Base-by-base conservation (phyloP, 169 alveolate species). In the Perkinsus chesapeaki region DNA sequence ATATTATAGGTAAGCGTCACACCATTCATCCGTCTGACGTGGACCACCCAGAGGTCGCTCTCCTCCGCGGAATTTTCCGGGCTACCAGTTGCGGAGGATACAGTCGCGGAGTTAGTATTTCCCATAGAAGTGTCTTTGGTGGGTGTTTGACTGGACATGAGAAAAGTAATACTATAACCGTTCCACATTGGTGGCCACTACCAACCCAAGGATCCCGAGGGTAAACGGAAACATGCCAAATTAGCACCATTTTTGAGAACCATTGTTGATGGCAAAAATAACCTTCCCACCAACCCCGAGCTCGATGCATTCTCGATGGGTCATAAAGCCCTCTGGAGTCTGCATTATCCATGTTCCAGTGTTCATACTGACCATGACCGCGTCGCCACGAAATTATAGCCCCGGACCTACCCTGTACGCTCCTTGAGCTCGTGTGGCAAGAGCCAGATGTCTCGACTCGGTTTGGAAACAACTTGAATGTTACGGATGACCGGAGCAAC, bases 211-310 rank as follows among this genome's bases (percentile, higher is more conserved):
- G 36, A 1, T 9, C 37, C 23, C 23, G 3, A 60, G 3, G 31
- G 82, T 23, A 0, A 1, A 1, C 82, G 27, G 82, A 60, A 34
- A 43, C 72, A 73, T 92, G 73, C 47, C 43, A 94, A 91, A n/a
- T 82, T 94, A 97, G 72, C 98, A 97, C 94, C 96, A 97, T 73
- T 97, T 98, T 94, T 97, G 98, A 92, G 94, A 96, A 34, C 97
- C 97, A 92, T 97, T 97, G 94, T 97, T 97, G 91, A 97, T 96
- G n/a, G 98, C 98, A 93, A 97, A 95, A 37, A 97, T 91, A 96
- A 97, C 95, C 93, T 97, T 97, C 9, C 98, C 98, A 9, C 98
- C 98, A 27, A 97, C 94, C n/a, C 98, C 98, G 98, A 97, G 96
- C 39, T 96, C 96, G 31, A 97, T 96, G 94, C 98, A 97, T 91